These are phyloP conservation scores for Colletotrichum sublineola DNA, from an alignment of 2,329 filamentous ascomycete species.

Conservation along the genomic window DNA sequence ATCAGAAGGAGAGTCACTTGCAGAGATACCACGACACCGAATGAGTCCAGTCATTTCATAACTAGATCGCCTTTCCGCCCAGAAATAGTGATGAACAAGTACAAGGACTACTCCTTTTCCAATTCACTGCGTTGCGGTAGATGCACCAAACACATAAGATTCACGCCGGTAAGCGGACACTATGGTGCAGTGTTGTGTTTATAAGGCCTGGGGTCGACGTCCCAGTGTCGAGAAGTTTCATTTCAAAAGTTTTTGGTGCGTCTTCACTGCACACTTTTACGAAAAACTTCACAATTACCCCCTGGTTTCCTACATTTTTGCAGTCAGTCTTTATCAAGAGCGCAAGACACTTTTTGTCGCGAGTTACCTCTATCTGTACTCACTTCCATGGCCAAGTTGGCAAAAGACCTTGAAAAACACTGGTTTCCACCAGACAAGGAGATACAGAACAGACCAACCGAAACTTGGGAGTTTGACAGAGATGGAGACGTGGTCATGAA, in stretches of 20 bases:
- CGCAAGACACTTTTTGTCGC: neutral
- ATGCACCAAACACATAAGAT: neutral
- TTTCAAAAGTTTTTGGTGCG: neutral
- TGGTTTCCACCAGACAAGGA: neutral
- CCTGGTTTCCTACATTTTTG: too few species aligned
- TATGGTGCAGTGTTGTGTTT: neutral
- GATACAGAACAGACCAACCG: neutral
- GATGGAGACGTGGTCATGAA: neutral
- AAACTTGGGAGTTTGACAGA: neutral
- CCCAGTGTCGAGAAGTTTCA: neutral
- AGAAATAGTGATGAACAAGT: too few species aligned
- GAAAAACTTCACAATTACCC: too few species aligned
- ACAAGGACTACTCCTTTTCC: accelerated
- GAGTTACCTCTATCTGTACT: neutral
- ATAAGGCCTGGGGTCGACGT: too few species aligned
- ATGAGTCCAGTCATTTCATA: neutral
- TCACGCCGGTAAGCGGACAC: neutral
- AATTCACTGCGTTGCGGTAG: neutral
- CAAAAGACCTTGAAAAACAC: neutral
- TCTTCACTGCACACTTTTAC: neutral
- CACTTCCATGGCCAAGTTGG: neutral
- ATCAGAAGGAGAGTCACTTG: neutral
- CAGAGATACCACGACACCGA: neutral
- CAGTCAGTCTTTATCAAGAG: neutral
- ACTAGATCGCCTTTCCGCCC: too few species aligned